Evolutionary conservation across 768 basidiomycete genomes (phyloP).

Genomic region (Rhodotorula paludigena): DNA sequence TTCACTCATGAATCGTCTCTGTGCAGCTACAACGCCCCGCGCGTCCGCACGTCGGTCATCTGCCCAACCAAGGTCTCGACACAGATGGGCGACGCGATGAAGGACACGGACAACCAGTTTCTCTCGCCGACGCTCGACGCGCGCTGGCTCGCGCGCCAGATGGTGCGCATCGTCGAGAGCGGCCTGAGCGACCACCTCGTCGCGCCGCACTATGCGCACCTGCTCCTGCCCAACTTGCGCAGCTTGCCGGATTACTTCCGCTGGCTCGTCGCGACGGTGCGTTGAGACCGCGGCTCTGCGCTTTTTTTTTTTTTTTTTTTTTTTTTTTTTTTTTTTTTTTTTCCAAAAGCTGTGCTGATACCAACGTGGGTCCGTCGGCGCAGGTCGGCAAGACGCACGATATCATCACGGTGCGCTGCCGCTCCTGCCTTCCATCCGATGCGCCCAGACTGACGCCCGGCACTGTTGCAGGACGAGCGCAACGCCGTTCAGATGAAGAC

Average conservation of each 20-base stretch:
- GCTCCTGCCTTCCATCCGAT: neutral
- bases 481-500: constrained; percentile 20
- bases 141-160: constrained; percentile 13
- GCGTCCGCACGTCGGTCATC: constrained; percentile 30
- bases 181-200: constrained; percentile 32
- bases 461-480: neutral
- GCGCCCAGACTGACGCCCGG: neutral
- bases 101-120: constrained; percentile 26
- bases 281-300: no score
- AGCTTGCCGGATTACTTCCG: constrained; percentile 25
- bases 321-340: neutral
- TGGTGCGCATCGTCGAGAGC: constrained; percentile 26
- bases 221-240: constrained; percentile 16
- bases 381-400: constrained; percentile 30
- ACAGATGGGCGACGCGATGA: constrained; percentile 31
- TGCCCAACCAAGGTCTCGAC: constrained; percentile 35
- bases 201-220: constrained; percentile 18
- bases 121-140: constrained; percentile 27
- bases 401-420: constrained; percentile 15
- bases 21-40: constrained; percentile 30
- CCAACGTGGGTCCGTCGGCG: fast-evolving
- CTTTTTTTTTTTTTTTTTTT: neutral
- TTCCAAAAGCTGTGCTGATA: neutral
- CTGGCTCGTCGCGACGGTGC: constrained; percentile 15
- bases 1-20: no score